A percentile compares a stretch with the other conserved stretches of the same genome.
These are phyloP conservation scores for Monoraphidium neglectum DNA, from an alignment of 139 green algal species.

Conservation along the genomic window DNA sequence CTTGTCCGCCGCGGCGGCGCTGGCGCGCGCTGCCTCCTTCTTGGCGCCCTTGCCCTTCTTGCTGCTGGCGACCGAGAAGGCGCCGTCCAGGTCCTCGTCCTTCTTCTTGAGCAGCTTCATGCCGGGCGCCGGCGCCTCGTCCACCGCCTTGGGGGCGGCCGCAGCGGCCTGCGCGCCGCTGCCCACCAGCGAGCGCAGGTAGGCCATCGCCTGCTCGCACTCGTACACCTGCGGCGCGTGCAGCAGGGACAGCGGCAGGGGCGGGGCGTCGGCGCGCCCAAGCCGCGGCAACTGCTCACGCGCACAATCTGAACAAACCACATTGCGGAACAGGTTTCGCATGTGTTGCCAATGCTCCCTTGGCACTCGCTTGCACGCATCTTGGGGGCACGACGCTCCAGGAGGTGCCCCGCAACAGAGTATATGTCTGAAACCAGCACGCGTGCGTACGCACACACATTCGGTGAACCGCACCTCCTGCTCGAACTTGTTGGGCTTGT, in stretches of 20 bases:
- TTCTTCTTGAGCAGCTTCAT: constrained; percentile 41
- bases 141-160: constrained; percentile 5
- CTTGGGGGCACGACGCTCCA: no score
- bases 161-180: not conserved
- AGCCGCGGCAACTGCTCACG: no score
- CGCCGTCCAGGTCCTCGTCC: not conserved
- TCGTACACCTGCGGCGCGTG: constrained; percentile 4
- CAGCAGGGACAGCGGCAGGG: no score
- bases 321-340: no score
- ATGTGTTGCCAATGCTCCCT: no score
- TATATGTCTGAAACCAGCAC: no score
- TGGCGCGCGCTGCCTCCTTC: constrained; percentile 22
- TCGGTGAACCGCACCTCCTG: constrained; percentile 25
- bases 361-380: no score
- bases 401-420: no score
- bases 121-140: constrained; percentile 24
- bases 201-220: constrained; percentile 34
- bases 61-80: constrained; percentile 5
- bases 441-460: no score
- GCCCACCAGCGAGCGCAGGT: constrained; percentile 21
- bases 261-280: no score
- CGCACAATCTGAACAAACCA: no score
- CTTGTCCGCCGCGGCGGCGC: not conserved
- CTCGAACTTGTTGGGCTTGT: constrained; percentile 17
- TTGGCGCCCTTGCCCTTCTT: constrained; percentile 23